A percentile compares a stretch with the other conserved stretches of the same genome.
Conservation (phyloP, 2,329 filamentous ascomycete species). For the Xylaria sp. region DNA sequence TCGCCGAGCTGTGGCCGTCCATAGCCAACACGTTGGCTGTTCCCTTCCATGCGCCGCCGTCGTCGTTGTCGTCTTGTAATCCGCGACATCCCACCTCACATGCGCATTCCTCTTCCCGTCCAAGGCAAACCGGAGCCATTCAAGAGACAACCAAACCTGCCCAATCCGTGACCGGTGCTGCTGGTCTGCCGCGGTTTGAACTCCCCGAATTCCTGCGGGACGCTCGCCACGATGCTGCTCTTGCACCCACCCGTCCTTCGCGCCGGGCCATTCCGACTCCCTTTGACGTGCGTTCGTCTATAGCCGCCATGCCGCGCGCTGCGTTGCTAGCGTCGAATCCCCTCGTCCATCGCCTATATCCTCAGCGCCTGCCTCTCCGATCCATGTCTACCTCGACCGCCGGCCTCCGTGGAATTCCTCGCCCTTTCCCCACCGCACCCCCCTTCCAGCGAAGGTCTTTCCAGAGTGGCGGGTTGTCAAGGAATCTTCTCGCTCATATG, state of each 20-base stretch:
- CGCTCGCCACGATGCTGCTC: slow-evolving; percentile 39
- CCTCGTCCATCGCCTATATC: slow-evolving; percentile 43
- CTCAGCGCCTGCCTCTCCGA: slow-evolving; percentile 39
- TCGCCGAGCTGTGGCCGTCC: slow-evolving; percentile 60
- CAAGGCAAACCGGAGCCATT: slow-evolving; percentile 6
- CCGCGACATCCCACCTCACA: slow-evolving; percentile 13
- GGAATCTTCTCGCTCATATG: slow-evolving; percentile 80
- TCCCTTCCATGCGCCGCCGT: slow-evolving; percentile 50
- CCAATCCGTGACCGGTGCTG: slow-evolving; percentile 31
- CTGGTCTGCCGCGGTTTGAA: slow-evolving; percentile 38
- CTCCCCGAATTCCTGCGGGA: slow-evolving; percentile 53
- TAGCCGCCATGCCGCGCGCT: slow-evolving; percentile 49
- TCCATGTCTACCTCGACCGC: slow-evolving; percentile 46
- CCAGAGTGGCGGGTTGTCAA: slow-evolving; percentile 63
- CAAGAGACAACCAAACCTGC: slow-evolving; percentile 22
- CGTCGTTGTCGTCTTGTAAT: slow-evolving; percentile 37
- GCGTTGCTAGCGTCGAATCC: slow-evolving; percentile 49
- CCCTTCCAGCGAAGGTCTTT: slow-evolving; percentile 52
- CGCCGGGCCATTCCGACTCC: slow-evolving; percentile 42
- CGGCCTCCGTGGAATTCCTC: slow-evolving; percentile 37
- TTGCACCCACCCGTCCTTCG: slow-evolving; percentile 31
- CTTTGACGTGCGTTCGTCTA: slow-evolving; percentile 50
- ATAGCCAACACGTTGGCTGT: slow-evolving; percentile 55
- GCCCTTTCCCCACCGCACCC: slow-evolving; percentile 33
- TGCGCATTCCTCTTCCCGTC: slow-evolving; percentile 3